Conservation (phyloP, 2,329 filamentous ascomycete species). For the Scedosporium boydii region DNA sequence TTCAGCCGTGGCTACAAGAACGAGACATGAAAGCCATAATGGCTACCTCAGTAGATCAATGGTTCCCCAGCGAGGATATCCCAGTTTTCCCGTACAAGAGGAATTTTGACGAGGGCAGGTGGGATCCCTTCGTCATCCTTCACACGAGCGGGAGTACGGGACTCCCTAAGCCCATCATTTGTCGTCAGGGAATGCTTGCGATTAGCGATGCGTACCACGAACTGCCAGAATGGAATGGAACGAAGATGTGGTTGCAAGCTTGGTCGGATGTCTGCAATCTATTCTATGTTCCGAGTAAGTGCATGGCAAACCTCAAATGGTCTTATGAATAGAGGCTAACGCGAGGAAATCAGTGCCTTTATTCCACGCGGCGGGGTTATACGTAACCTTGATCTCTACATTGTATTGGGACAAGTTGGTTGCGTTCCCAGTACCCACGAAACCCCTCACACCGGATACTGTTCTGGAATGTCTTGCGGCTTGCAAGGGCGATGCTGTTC, state of each 20-base stretch:
- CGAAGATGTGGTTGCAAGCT: conserved; percentile 8
- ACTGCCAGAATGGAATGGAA: conserved; percentile 15
- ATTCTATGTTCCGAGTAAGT: conserved; percentile 5
- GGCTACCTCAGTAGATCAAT: conserved; percentile 20
- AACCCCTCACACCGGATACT: conserved; percentile 24
- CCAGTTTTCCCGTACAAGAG: conserved; percentile 27
- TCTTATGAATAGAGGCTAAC: not conserved
- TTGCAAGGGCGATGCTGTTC: conserved; percentile 15
- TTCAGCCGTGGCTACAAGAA: conserved; percentile 25
- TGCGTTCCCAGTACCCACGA: conserved; percentile 20
- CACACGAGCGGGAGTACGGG: conserved; percentile 39
- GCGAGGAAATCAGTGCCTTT: conserved; percentile 21
- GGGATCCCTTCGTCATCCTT: conserved; percentile 30
- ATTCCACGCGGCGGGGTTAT: conserved; percentile 27
- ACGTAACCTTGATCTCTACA: conserved; percentile 12
- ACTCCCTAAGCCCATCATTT: conserved; percentile 34
- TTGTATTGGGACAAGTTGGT: conserved; percentile 20
- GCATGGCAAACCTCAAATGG: not conserved
- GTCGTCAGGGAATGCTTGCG: conserved; percentile 26
- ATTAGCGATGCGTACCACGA: conserved; percentile 21
- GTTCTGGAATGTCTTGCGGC: conserved; percentile 21
- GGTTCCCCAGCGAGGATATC: conserved; percentile 25
- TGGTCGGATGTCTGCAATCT: not conserved
- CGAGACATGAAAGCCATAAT: conserved; percentile 25
- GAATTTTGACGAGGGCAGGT: conserved; percentile 30